These are phyloP conservation scores for Macrolepiota dolichaula DNA, from an alignment of 768 basidiomycete genomes.

Conservation along the genomic window DNA sequence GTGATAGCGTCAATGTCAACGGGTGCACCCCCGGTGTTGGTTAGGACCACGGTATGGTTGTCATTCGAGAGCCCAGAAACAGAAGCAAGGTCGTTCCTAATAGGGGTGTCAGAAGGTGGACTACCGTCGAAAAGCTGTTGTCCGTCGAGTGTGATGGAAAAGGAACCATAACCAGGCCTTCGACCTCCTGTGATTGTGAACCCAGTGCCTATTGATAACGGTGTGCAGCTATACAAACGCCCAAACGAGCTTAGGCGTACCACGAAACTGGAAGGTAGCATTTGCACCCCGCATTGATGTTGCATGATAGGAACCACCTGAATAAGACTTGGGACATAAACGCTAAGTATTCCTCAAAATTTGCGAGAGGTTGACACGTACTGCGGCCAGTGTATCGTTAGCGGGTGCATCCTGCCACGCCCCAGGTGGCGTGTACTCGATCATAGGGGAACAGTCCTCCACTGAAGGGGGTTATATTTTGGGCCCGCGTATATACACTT, in stretches of 20 bases:
- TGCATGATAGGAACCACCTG: slow-evolving; percentile 40
- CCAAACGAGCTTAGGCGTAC: slow-evolving; percentile 22
- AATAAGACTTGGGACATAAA: slow-evolving; percentile 37
- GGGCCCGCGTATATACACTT: neutral
- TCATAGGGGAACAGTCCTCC: slow-evolving; percentile 55
- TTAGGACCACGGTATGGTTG: slow-evolving; percentile 44
- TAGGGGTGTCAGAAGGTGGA: slow-evolving; percentile 31
- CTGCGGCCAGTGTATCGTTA: slow-evolving; percentile 35
- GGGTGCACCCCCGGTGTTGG: slow-evolving; percentile 36
- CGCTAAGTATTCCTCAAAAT: neutral
- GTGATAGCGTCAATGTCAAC: slow-evolving; percentile 52
- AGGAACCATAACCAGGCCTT: slow-evolving; percentile 44
- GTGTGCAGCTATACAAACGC: neutral
- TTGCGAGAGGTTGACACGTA: slow-evolving; percentile 18
- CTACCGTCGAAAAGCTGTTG: slow-evolving; percentile 25
- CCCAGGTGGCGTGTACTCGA: slow-evolving; percentile 44
- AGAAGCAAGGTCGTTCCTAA: slow-evolving; percentile 36
- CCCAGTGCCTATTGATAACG: slow-evolving; percentile 38
- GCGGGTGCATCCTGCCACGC: slow-evolving; percentile 46
- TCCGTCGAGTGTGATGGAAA: slow-evolving; percentile 43
- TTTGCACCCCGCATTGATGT: slow-evolving; percentile 42
- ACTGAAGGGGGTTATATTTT: slow-evolving; percentile 29
- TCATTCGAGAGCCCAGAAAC: slow-evolving; percentile 40
- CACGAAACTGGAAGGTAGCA: slow-evolving; percentile 48
- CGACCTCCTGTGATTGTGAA: slow-evolving; percentile 48